Evolutionary conservation across 1,139 yeast species (phyloP).

Genomic region (Pichia sp.): DNA sequence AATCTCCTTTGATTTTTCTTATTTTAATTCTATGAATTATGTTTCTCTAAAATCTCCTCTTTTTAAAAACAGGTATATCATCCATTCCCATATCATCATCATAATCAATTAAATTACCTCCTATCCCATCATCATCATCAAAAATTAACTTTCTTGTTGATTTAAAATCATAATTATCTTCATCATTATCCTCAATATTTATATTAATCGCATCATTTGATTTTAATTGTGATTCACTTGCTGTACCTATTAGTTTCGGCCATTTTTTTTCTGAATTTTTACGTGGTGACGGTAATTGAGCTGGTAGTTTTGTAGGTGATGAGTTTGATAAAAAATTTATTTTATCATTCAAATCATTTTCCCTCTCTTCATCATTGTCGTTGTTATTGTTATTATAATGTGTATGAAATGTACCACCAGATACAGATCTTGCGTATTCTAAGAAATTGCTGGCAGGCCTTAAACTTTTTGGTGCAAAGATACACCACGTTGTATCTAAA

Average conservation of each 20-base stretch:
- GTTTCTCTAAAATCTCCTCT: neutral
- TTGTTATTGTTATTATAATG: constrained; percentile 6
- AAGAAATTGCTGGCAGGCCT: constrained; percentile 31
- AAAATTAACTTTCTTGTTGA: constrained; percentile 4
- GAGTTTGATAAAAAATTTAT: neutral
- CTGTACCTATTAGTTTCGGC: constrained; percentile 33
- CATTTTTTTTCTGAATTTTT: constrained; percentile 28
- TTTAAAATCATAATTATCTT: constrained; percentile 10
- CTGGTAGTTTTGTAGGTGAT: constrained; percentile 9
- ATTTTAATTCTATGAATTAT: neutral
- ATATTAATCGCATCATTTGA: neutral
- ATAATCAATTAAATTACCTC: constrained; percentile 2
- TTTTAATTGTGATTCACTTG: constrained; percentile 31
- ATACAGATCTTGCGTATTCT: constrained; percentile 30
- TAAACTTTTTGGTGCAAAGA: constrained; percentile 34
- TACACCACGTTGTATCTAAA: constrained; percentile 44
- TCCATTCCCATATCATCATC: constrained; percentile 9
- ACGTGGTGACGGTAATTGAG: constrained; percentile 30
- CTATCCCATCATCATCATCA: neutral
- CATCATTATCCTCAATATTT: constrained; percentile 1
- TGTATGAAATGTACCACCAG: constrained; percentile 20
- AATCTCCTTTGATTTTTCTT: neutral
- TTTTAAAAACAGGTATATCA: constrained; percentile 12
- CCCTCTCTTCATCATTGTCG: neutral
- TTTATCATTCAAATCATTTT: neutral